These are phyloP conservation scores for Cryptococcus sp. DNA, from an alignment of 1,284 basidiomycete genomes.

Conservation along the genomic window DNA sequence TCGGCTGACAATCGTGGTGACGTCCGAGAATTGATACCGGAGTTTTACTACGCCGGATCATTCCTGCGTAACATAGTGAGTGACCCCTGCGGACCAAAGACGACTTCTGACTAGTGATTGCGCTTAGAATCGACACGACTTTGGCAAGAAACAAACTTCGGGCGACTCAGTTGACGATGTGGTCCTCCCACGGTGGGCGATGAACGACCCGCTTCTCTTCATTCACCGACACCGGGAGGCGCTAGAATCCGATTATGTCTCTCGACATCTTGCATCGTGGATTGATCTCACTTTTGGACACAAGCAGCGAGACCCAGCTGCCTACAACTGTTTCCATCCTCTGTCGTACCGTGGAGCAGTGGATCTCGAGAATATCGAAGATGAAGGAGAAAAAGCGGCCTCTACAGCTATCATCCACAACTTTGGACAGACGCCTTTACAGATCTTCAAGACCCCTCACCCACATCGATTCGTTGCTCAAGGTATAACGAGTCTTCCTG, in stretches of 20 bases:
- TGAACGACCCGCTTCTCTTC: constrained; percentile 80
- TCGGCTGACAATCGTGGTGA: constrained; percentile 85
- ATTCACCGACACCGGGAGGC: constrained; percentile 79
- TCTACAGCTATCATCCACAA: constrained; percentile 95
- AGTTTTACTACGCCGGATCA: constrained; percentile 68
- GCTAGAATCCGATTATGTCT: constrained; percentile 86
- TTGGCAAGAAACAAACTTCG: constrained; percentile 77
- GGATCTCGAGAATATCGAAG: constrained; percentile 79
- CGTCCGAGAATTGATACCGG: constrained; percentile 90
- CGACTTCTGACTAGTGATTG: constrained; percentile 57
- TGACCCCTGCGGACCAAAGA: constrained; percentile 53
- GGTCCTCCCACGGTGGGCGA: constrained; percentile 87
- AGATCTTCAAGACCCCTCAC: constrained; percentile 83
- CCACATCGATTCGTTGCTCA: constrained; percentile 67
- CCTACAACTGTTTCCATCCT: constrained; percentile 89
- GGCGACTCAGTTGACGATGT: constrained; percentile 86
- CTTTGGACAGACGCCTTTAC: constrained; percentile 85
- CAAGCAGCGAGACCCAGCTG: constrained; percentile 77
- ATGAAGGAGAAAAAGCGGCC: constrained; percentile 84
- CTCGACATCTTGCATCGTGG: constrained; percentile 82
- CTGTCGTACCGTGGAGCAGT: constrained; percentile 92
- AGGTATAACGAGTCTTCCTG: constrained; percentile 67
- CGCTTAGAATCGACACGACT: constrained; percentile 72
- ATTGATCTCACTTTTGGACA: constrained; percentile 83
- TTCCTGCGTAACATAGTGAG: constrained; percentile 59